A percentile compares a stretch with the other conserved stretches of the same genome.
Conservation (phyloP, 495 filamentous ascomycete species). For the Xanthoparmelia taractica region DNA sequence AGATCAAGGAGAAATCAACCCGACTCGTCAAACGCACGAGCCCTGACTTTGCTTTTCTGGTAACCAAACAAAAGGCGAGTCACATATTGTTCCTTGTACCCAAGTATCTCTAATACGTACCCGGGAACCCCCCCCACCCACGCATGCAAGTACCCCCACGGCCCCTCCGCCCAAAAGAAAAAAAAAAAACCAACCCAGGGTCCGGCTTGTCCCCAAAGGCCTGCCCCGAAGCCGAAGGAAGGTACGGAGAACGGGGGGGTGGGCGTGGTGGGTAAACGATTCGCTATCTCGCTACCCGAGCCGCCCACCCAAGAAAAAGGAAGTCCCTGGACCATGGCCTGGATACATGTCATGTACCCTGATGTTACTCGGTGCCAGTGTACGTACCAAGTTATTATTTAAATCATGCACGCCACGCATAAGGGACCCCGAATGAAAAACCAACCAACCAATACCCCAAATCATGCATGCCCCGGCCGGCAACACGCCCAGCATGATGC, state of each 20-base stretch:
- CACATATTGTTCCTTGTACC: not conserved
- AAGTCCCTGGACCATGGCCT: not conserved
- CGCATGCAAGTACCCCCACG: not conserved
- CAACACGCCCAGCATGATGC: not conserved
- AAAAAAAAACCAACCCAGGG: not conserved
- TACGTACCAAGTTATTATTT: not conserved
- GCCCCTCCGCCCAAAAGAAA: no score
- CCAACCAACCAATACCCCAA: no score
- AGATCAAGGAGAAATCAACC: not conserved
- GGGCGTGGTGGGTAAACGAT: not conserved
- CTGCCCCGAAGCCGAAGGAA: not conserved
- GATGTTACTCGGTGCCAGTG: not conserved
- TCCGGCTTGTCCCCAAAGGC: not conserved
- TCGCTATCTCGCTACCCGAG: constrained; percentile 2
- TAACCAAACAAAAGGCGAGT: not conserved
- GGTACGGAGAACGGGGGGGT: not conserved
- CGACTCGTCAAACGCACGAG: not conserved
- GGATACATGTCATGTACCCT: no score
- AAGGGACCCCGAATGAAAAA: not conserved
- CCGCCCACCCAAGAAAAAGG: not conserved
- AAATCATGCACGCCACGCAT: not conserved
- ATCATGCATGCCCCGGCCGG: not conserved
- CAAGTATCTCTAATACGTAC: not conserved
- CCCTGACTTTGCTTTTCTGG: not conserved
- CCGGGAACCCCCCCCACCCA: not conserved